Conservation (phyloP, 495 filamentous ascomycete species). For the Tuber melanosporum region DNA sequence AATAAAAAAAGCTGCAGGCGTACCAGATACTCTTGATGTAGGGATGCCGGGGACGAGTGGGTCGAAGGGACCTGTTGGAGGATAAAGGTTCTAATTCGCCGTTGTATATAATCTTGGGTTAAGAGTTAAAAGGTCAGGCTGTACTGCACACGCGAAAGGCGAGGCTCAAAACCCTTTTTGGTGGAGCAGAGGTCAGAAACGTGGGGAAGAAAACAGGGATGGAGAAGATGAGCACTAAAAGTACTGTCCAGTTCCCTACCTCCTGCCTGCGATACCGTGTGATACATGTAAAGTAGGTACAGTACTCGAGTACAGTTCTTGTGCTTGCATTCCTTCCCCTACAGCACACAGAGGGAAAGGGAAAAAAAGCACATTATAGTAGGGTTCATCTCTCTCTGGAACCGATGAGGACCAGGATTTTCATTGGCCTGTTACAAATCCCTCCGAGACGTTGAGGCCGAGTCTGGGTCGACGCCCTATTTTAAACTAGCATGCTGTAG, state of each 20-base stretch:
- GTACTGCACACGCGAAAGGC: not conserved
- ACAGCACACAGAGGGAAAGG: not conserved
- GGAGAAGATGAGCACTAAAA: not conserved
- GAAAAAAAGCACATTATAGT: not conserved
- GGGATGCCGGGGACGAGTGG: not conserved
- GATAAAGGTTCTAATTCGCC: not conserved
- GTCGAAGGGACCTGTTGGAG: not conserved
- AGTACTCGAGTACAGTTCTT: not conserved
- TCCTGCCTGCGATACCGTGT: not conserved
- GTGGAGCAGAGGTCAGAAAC: not conserved
- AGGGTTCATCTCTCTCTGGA: not conserved
- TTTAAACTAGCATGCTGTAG: not conserved
- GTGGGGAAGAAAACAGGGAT: slow-evolving; percentile 4
- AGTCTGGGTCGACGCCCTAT: not conserved
- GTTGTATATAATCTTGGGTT: not conserved
- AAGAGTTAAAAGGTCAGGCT: not conserved
- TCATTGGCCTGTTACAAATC: not conserved
- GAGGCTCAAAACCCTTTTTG: not conserved
- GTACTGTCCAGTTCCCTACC: not conserved
- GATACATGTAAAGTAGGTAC: not conserved
- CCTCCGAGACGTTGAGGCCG: not conserved
- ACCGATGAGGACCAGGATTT: not conserved
- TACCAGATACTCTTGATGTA: not conserved
- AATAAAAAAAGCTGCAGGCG: not conserved
- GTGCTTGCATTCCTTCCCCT: not conserved